Base-by-base conservation (phyloP, 306 rosid genomes). In the Medicago arabica region DNA sequence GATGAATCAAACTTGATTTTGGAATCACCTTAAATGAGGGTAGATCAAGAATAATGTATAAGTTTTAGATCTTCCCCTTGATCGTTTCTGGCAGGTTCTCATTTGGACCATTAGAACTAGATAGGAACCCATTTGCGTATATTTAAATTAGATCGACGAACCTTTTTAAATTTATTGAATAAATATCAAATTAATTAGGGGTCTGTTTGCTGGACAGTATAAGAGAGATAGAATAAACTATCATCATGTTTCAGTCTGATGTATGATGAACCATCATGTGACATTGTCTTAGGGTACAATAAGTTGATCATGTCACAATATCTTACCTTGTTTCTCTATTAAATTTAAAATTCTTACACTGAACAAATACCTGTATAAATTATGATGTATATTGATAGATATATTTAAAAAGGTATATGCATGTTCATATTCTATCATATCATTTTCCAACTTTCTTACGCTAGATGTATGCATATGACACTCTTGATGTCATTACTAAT, bases 21-120 rank as follows among this genome's bases (percentile, higher is more conserved):
- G 83, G 43, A 66, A 65, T 39, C n/a, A 50, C 71, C 60, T 66
- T 79, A 78, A 44, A 25, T 12, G 34, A 46, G 40, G 49, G 34
- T 72, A 39, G 71, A 39, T 61, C 19, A 61, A 34, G 36, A 63
- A 61, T 72, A 68, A 14, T 59, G 9, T 40, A 49, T 10, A 31
- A 59, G 66, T 15, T 66, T 65, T 13, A 64, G 3, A 57, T 75
- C 43, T 75, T 13, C 10, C 40, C 5, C 4, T 54, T 54, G 58
- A 43, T 25, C 72, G 18, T 74, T 25, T 69, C 39, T 59, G 2
- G 5, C 28, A 49, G 49, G 39, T 73, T 66, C 72, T 54, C 17
- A 53, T 53, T n/a, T 43, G 47, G 57, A 50, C 57, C 9, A 14
- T 59, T 58, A 19, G 63, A 57, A 57, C 34, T 57, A 21, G 63